Conservation (phyloP, 352 stramenopile species). For the Phytophthora kernoviae region DNA sequence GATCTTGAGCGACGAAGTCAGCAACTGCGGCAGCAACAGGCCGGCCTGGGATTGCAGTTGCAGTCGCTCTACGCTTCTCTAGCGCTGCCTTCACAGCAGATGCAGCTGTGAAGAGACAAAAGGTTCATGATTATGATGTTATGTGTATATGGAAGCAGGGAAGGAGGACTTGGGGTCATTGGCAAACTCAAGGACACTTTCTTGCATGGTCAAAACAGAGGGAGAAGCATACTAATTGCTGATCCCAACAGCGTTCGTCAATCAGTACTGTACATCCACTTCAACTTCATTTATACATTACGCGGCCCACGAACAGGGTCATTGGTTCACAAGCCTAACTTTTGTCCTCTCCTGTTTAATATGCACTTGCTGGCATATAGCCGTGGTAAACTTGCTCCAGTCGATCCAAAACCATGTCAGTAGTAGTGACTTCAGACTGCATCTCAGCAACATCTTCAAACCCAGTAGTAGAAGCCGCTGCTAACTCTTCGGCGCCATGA, state of each 20-base stretch:
- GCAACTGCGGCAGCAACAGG: constrained; percentile 30
- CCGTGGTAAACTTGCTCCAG: constrained; percentile 34
- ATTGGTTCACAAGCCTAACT: too few species aligned
- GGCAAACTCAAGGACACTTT: not conserved
- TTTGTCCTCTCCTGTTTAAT: constrained; percentile 20
- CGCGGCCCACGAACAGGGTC: not conserved
- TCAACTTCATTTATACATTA: constrained; percentile 7
- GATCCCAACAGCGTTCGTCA: not conserved
- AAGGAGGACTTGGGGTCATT: too few species aligned
- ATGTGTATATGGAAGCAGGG: too few species aligned
- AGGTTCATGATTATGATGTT: not conserved
- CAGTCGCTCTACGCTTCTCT: constrained; percentile 43
- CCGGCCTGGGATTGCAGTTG: constrained; percentile 22
- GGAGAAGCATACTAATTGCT: too few species aligned
- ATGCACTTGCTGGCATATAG: constrained; percentile 12
- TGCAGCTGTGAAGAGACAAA: constrained; percentile 5
- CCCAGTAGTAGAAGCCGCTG: constrained; percentile 2
- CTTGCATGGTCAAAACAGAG: constrained; percentile 4
- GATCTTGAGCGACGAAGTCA: constrained; percentile 29
- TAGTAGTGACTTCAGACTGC: constrained; percentile 13
- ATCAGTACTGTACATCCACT: constrained; percentile 25
- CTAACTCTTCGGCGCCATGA: constrained; percentile 19
- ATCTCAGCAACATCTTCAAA: constrained; percentile 7
- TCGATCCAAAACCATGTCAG: constrained; percentile 37
- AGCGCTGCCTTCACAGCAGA: not conserved